Evolutionary conservation across 768 basidiomycete genomes (phyloP), one percentile per base, ranked within the genome.

Genomic region (Russula vinacea): DNA sequence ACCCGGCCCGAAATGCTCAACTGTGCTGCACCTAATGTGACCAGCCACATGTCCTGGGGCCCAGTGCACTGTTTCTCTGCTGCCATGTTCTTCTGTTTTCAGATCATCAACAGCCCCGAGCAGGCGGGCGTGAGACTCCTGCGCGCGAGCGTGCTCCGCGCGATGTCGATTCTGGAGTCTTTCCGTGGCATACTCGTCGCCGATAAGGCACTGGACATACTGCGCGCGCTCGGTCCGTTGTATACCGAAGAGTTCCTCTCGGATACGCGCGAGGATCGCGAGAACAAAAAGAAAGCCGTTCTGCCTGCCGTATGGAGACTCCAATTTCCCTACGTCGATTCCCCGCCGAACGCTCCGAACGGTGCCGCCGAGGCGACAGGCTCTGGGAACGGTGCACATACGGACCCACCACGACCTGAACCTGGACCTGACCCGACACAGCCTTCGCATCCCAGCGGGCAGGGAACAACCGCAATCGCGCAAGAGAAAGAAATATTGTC

Each of bases 11-110:
- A 90, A 71, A 85, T 87, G 71, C 75, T 86, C 47, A 81, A 82
- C 37, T 86, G 85, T 55, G 79, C 81, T 14, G 82, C 86, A 29
- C 29, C 5, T 29, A 29, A 29, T 13, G 87, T 89, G 14, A 86
- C 87, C 44, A 88, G 86, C 2, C 89, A 90, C 74, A 85, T 90
- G 83, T 84, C 82, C 68, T 89, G 88, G 88, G 85, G 84, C 3
- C 86, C 87, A 0, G 84, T 86, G 73, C 88, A 90, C 71, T 82
- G 84, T 66, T 90, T 90, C 76, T 85, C 85, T 47, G 87, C 89
- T 24, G 87, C 87, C 50, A 89, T 90, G 86, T 90, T 90, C 75
- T 90, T 89, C 79, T 87, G 86, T 16, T 90, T 90, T 75, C 88
- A 90, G 70, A 80, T 90, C 49, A 87, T 90, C 68, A 80, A 84